These are phyloP conservation scores for Boletus huronensis DNA, from an alignment of 768 basidiomycete species.

Conservation along the genomic window DNA sequence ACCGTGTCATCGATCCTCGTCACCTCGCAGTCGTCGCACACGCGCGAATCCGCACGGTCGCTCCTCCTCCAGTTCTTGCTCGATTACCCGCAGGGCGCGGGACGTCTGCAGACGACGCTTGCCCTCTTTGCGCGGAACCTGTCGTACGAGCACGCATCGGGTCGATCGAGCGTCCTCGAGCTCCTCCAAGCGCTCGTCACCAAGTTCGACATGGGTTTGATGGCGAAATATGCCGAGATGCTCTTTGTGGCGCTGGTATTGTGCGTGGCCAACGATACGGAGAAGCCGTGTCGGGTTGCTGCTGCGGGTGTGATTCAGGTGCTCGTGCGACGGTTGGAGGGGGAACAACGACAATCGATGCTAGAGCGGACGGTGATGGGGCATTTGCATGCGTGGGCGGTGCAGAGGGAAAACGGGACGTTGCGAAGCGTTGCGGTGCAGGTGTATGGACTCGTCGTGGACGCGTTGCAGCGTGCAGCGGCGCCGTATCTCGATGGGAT, in stretches of 20 bases:
- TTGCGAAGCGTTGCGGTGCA: conserved; percentile 75
- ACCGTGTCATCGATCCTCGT: conserved; percentile 89
- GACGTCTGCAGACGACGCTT: conserved; percentile 84
- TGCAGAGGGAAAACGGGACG: conserved; percentile 53
- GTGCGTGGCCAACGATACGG: conserved; percentile 92
- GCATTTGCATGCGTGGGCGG: conserved; percentile 79
- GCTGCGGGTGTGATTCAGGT: conserved; percentile 78
- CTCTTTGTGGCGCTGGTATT: conserved; percentile 90
- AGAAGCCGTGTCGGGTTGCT: conserved; percentile 84
- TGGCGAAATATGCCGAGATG: conserved; percentile 80
- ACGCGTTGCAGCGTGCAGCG: conserved; percentile 52
- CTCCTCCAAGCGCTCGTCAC: conserved; percentile 76
- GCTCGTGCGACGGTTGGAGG: conserved; percentile 67
- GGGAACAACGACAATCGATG: conserved; percentile 48
- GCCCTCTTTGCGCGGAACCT: conserved; percentile 90
- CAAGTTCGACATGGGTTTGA: conserved; percentile 76
- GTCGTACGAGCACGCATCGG: conserved; percentile 86
- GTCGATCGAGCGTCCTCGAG: conserved; percentile 92
- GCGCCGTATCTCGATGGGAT: conserved; percentile 45
- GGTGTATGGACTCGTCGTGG: conserved; percentile 78
- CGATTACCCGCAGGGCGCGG: conserved; percentile 96
- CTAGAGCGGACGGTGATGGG: conserved; percentile 55
- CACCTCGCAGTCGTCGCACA: conserved; percentile 85
- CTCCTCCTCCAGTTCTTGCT: conserved; percentile 91
- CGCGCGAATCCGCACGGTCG: conserved; percentile 88